Percentiles rank a stretch among this genome's conserved stretches.
These are phyloP conservation scores for Sugiyamaella boreocaroliniensis DNA, from an alignment of 805 yeast species.

Conservation along the genomic window DNA sequence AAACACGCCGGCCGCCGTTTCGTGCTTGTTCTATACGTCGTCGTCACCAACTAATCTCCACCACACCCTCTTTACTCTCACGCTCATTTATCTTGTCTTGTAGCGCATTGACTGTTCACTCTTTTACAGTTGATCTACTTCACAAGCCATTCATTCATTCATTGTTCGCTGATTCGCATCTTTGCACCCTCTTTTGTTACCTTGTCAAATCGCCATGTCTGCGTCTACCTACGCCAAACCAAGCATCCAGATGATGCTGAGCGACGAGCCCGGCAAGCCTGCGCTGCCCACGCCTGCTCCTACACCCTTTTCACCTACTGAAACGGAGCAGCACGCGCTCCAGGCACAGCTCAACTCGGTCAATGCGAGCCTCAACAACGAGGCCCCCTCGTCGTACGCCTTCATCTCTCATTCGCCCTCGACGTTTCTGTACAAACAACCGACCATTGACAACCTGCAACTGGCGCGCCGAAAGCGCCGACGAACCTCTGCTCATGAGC, in stretches of 20 bases:
- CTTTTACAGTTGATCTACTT: background rate
- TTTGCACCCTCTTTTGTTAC: too few relatives aligned
- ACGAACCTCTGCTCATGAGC: slow-evolving; percentile 85
- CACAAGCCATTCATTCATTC: too few relatives aligned
- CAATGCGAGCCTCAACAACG: background rate
- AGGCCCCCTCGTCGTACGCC: slow-evolving; percentile 36
- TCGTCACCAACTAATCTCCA: background rate
- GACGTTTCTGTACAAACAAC: slow-evolving; percentile 75
- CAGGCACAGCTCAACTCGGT: slow-evolving; percentile 5
- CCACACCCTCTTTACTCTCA: too few relatives aligned
- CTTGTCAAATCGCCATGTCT: background rate
- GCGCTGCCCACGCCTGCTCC: slow-evolving; percentile 8
- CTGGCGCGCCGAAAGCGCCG: slow-evolving; percentile 91
- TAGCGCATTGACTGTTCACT: background rate
- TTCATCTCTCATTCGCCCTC: slow-evolving; percentile 91
- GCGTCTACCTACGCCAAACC: background rate
- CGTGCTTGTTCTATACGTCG: background rate
- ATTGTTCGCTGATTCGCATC: too few relatives aligned
- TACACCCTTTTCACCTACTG: slow-evolving; percentile 10
- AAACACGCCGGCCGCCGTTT: background rate
- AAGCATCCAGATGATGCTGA: slow-evolving; percentile 3
- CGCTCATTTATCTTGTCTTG: background rate
- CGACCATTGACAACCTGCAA: slow-evolving; percentile 78
- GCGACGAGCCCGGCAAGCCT: slow-evolving; percentile 1
- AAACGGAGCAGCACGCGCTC: slow-evolving; percentile 4